Evolutionary conservation across 2,329 filamentous ascomycete genomes (phyloP), one percentile per base, ranked within the genome.

Genomic region (Fonsecaea nubica): DNA sequence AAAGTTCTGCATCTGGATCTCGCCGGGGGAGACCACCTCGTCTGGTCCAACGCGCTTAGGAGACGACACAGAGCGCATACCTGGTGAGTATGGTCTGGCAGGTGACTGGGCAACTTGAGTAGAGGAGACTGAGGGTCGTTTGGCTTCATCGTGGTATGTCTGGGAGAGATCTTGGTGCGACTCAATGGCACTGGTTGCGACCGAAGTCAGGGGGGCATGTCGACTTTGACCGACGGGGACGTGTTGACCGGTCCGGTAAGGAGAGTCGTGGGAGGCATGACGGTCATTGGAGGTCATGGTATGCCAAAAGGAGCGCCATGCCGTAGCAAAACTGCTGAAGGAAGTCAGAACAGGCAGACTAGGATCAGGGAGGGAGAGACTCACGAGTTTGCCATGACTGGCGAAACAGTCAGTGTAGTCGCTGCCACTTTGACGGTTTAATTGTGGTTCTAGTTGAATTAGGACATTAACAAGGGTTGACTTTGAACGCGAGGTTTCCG

Each of bases 1-100:
- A 81, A 99, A 99, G 69, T 91, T 91, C 80, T 97, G 95, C 92
- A 99, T 95, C 73, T 91, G 94, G 69, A 99, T 97, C 78, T 97
- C 94, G 71, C 92, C 91, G 4, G 81, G 87, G 81, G 81, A 88
- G 72, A 89, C 86, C 18, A 67, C 65, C 38, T 72, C 71, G 40
- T 72, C 72, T 18, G 65, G 48, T 21, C 62, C 60, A n/a, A 67
- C 63, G 25, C 35, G 56, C 64, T 71, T 72, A 12, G 72, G 67
- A 9, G 72, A 72, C 10, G 69, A 67, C 64, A 90, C 83, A n/a
- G 92, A 94, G 73, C 93, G 87, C 84, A 96, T 87, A 60, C 93
- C 94, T 10, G 94, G 94, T 0, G 93, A 96, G 80, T 98, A 98
- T 54, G 93, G 91, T 15, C 90, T 86, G 72, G 81, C 60, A 12